These are phyloP conservation scores for Lignosus rhinocerotis DNA, from an alignment of 1,284 basidiomycete species.

Conservation along the genomic window DNA sequence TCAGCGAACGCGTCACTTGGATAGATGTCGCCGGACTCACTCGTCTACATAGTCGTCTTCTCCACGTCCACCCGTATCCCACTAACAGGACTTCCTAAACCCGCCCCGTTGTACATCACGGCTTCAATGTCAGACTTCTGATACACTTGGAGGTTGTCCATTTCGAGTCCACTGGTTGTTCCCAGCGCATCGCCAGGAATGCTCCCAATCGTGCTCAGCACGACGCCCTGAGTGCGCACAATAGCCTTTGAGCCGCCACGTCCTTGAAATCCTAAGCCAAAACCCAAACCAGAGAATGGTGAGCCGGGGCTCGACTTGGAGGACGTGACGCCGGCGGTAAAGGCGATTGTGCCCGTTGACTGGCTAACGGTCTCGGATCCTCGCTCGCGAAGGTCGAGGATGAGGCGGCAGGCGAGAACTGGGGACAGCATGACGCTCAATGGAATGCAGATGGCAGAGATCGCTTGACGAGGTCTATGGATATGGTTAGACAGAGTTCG, in stretches of 20 bases:
- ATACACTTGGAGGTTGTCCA: slow-evolving; percentile 57
- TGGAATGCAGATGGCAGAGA: slow-evolving; percentile 84
- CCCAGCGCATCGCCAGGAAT: slow-evolving; percentile 41
- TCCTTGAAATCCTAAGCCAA: slow-evolving; percentile 36
- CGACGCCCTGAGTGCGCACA: slow-evolving; percentile 46
- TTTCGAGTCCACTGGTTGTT: slow-evolving; percentile 42
- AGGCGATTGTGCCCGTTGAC: slow-evolving; percentile 45
- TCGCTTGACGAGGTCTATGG: slow-evolving; percentile 69
- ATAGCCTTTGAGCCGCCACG: slow-evolving; percentile 34
- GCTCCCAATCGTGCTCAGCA: slow-evolving; percentile 69
- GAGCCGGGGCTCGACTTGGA: slow-evolving; percentile 34
- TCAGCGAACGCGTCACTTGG: not conserved
- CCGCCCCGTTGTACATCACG: slow-evolving; percentile 36
- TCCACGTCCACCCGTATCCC: slow-evolving; percentile 70
- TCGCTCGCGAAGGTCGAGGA: slow-evolving; percentile 74
- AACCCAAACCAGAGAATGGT: slow-evolving; percentile 34
- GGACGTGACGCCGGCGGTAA: slow-evolving; percentile 33
- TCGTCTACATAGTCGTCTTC: slow-evolving; percentile 52
- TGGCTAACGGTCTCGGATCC: slow-evolving; percentile 72
- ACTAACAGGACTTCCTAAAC: slow-evolving; percentile 39
- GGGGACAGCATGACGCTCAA: slow-evolving; percentile 84
- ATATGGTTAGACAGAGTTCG: slow-evolving; percentile 4
- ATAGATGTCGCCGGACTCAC: slow-evolving; percentile 1
- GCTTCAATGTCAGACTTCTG: slow-evolving; percentile 37
- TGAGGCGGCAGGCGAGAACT: slow-evolving; percentile 73